Evolutionary conservation across 2,329 filamentous ascomycete species (phyloP), one percentile per base, ranked within the genome.

Genomic region (Fusarium sp.): DNA sequence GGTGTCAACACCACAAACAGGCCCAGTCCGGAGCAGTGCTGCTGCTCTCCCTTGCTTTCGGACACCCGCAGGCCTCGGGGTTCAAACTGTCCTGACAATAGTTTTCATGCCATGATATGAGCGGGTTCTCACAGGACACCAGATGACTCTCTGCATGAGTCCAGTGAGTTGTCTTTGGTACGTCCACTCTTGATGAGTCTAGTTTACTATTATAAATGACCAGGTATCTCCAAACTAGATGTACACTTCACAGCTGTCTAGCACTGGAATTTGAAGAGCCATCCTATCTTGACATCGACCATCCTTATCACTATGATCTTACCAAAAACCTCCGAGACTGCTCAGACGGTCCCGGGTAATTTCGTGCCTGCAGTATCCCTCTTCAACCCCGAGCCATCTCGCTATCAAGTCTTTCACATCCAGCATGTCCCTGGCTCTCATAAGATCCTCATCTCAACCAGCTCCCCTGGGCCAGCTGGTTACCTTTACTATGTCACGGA

Each of bases 381-480:
- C 20, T 16, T 10, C 12, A 16, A 13, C 8, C 32, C 57, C 1
- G 54, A 69, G 10, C 49, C 60, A n/a, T 8, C 49, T 41, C 57
- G 54, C 12, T 60, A 68, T 24, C 68, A 66, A 40, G 62, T 74
- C 53, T 74, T 70, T 44, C 72, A 65, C 18, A 58, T 74, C 32
- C 48, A 74, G 24, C 58, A 68, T n/a, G 45, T 63, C 12, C 59
- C 57, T 27, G 58, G 63, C 20, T 38, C 55, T 43, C 68, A 68
- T 51, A 74, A 74, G n/a, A 59, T 74, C 32, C 69, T 71, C 12
- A 48, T 75, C 8, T 62, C 65, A 10, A 57, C 70, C 45, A 47
- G 43, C 32, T 44, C 59, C 47, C 47, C 61, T 38, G 46, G 62
- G 12, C 55, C 58, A 16, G 20, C 47, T 10, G 67, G 72, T 18